Percentiles rank a stretch among this genome's conserved stretches.
Conservation (phyloP, 805 yeast genomes). For the Myxozyma lipomycoides region DNA sequence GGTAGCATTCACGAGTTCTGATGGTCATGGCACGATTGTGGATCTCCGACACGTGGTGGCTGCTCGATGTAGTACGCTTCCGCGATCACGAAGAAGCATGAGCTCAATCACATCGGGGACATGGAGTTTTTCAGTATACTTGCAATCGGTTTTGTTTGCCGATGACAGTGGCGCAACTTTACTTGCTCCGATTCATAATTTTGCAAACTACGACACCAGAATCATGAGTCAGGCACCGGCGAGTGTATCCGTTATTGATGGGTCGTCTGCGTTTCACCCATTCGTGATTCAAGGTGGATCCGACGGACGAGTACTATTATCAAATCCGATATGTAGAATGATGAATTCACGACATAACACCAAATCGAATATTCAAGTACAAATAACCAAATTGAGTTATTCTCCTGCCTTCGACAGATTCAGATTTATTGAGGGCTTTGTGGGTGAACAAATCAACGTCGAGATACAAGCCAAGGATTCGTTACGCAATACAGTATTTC, state of each 20-base stretch:
- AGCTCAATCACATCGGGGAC: background rate
- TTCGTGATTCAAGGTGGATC: conserved; percentile 20
- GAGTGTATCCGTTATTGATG: conserved; percentile 17
- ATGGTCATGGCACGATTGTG: background rate
- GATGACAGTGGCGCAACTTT: background rate
- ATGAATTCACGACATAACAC: background rate
- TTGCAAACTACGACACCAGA: background rate
- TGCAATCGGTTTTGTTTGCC: background rate
- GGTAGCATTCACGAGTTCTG: background rate
- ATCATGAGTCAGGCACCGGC: background rate
- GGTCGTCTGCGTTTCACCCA: conserved; percentile 21
- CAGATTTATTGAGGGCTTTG: conserved; percentile 20
- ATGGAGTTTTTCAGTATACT: background rate
- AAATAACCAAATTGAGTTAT: conserved; percentile 3
- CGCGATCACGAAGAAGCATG: conserved; percentile 1
- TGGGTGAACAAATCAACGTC: background rate
- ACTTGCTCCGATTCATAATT: too few species aligned
- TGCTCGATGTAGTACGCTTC: background rate
- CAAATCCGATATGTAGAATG: conserved; percentile 13
- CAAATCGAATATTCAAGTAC: conserved; percentile 18
- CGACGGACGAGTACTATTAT: conserved; percentile 23
- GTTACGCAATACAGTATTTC: background rate
- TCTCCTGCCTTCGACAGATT: conserved; percentile 3
- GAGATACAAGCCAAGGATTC: background rate
- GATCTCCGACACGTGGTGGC: background rate